Evolutionary conservation across 2,329 filamentous ascomycete genomes (phyloP), one percentile per base, ranked within the genome.

Genomic region (Aspergillus sclerotialis): DNA sequence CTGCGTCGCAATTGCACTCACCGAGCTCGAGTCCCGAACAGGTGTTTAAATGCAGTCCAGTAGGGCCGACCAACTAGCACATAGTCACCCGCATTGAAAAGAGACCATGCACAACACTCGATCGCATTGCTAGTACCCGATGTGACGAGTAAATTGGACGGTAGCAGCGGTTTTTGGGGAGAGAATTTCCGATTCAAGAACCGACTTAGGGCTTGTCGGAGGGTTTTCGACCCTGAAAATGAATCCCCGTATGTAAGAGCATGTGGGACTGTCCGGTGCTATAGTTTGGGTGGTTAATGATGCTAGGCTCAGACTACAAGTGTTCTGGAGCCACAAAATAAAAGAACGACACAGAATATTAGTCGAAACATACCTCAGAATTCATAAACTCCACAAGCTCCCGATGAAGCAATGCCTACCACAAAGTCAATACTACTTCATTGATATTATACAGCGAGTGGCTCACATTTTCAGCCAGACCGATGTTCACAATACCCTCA

Each of bases 401-500:
- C 9, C 14, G 10, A 9, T 44, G 41, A 33, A 41, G 39, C 4
- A 41, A 33, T 13, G 38, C 29, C 38, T 41, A 33, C 4, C 19
- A 13, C n/a, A n/a, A 10, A 8, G 7, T 25, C 7, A 35, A 21
- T 30, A 8, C 12, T 2, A 3, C 9, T 30, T 30, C 10, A 9
- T n/a, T n/a, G 9, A 16, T 21, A 14, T 15, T 11, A 14, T 11
- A 21, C 11, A 10, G 10, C 8, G 23, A 9, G 5, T 28, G 30
- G 13, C 33, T 37, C 32, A 43, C 36, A 35, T 43, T 43, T 48
- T 73, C 70, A 7, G 70, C 70, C 1, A 72, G 55, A 1, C 67
- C 69, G 1, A 73, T 52, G 42, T 62, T 70, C 9, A 71, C 53
- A 39, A 63, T 66, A 21, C 69, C 69, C 9, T 52, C 38, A 1